phyloP scores from a whole-genome alignment of 1,139 yeast genomes.

The Wickerhamiella infanticola region DNA sequence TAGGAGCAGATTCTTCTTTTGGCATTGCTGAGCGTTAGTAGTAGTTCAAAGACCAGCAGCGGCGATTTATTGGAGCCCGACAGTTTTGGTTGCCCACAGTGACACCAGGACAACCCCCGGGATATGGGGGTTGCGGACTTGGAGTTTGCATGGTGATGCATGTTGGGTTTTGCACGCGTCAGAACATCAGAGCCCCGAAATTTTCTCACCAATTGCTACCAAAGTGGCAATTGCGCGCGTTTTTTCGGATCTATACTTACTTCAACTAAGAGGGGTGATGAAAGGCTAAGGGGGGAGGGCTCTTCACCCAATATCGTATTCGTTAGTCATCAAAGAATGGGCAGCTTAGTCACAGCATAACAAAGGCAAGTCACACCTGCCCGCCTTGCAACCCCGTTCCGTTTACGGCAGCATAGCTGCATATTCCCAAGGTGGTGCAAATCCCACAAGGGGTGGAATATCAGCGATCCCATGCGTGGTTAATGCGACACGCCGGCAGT shows the following conservation, averaged over 20 bases:
- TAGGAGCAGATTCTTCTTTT: slow-evolving; percentile 10
- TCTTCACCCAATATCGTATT: background rate
- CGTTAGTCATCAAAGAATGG: background rate
- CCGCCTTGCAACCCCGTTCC: background rate
- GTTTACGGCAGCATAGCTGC: no score
- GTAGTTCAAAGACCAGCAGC: no score
- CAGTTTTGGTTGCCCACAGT: no score
- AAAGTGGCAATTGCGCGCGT: background rate
- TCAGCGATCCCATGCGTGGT: no score
- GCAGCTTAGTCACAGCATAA: background rate
- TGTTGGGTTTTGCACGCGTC: background rate
- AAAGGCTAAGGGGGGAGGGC: background rate
- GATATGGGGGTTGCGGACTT: background rate
- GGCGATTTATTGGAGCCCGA: no score
- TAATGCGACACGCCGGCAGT: no score
- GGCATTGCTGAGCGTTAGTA: slow-evolving; percentile 10
- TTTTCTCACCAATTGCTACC: background rate
- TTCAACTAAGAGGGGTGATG: background rate
- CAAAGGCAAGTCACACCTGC: background rate
- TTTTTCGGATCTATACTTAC: background rate
- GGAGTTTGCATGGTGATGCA: background rate
- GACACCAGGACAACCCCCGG: no score
- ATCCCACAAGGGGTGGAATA: no score
- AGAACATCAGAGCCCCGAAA: no score
- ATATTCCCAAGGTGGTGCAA: no score